Evolutionary conservation across 176 grass and related monocot species (phyloP).

Genomic region (Puya raimondii): DNA sequence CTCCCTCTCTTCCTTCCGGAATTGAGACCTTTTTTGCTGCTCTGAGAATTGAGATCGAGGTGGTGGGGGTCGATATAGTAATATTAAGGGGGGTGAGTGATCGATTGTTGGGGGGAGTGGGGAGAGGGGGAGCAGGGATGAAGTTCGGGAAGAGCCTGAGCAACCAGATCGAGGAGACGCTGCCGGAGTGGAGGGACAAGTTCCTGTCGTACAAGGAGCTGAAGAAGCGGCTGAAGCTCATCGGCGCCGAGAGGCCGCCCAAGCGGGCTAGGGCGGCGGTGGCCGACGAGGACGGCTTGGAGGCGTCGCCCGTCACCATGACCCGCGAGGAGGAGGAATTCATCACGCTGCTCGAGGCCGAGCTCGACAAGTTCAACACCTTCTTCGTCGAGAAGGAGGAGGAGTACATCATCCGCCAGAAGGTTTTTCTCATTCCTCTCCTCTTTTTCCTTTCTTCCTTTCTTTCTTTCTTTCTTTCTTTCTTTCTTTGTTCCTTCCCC

Average conservation of each 20-base stretch:
- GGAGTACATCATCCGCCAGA: slow-evolving; percentile 67
- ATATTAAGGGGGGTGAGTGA: too few species aligned
- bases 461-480: not conserved
- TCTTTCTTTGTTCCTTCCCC: too few species aligned
- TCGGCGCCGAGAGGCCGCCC: slow-evolving; percentile 5
- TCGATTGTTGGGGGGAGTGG: not conserved
- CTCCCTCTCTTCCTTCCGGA: too few species aligned
- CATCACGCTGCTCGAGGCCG: slow-evolving; percentile 34
- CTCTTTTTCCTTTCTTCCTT: not conserved
- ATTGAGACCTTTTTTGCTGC: too few species aligned
- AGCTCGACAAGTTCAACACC: slow-evolving; percentile 74
- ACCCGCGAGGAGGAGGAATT: slow-evolving; percentile 33
- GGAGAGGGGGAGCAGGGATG: slow-evolving; percentile 24
- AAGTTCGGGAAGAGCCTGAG: slow-evolving; percentile 81
- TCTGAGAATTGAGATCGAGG: too few species aligned
- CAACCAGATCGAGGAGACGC: slow-evolving; percentile 65
- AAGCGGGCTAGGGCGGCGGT: slow-evolving; percentile 7
- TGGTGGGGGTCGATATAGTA: too few species aligned
- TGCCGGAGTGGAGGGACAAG: slow-evolving; percentile 79
- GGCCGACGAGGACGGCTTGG: not conserved
- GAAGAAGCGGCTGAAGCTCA: slow-evolving; percentile 46
- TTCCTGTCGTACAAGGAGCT: slow-evolving; percentile 78
- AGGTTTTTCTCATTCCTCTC: slow-evolving; percentile 14
- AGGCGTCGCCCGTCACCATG: not conserved
- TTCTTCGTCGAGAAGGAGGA: slow-evolving; percentile 90